Base-by-base conservation (phyloP, 2,329 filamentous ascomycete species). In the Atkinsonella hypoxylon region DNA sequence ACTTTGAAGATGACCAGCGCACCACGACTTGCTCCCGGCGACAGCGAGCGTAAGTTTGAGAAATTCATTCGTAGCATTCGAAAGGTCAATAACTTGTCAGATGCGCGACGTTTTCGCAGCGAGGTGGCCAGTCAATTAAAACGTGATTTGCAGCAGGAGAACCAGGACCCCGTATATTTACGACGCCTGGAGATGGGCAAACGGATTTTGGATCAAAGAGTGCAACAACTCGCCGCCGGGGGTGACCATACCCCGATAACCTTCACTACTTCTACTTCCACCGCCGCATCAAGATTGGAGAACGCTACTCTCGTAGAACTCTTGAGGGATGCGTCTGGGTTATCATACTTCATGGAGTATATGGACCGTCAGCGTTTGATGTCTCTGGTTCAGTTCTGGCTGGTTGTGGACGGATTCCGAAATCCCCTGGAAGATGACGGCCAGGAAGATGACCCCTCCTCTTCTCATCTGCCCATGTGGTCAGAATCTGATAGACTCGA, bases 281-380 rank as follows among this genome's bases (percentile, higher is more conserved):
- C 59, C 22, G 58, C 56, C 2, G 69, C 77, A n/a, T 85, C 85
- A 2, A 78, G 76, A 43, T 71, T 90, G 39, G 83, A 89, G 56
- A 85, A 86, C 58, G 84, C 85, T 8, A 83, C 87, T 1, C 73
- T 97, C 2, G 79, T 83, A 12, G 89, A 97, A 56, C 76, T 98
- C n/a, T 75, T 98, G 52, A 85, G 90, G 57, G 89, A 94, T 65
- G 81, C 93, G 2, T 86, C 91, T 1, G 91, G 89, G 0, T 74
- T 98, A 9, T 97, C 93, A 2, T 98, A 95, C 64, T 97, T 98
- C 70, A 98, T 98, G 93, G 93, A 98, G 64, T 97, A 89, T 62
- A 98, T 98, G 93, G 93, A 98, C 64, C 83, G 93, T 41, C 86
- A 90, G 63, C 77, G 79, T 15, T 74, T 91, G 26, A 91, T 97